Evolutionary conservation across 805 yeast genomes (phyloP).

Genomic region (Candida peoriensis): DNA sequence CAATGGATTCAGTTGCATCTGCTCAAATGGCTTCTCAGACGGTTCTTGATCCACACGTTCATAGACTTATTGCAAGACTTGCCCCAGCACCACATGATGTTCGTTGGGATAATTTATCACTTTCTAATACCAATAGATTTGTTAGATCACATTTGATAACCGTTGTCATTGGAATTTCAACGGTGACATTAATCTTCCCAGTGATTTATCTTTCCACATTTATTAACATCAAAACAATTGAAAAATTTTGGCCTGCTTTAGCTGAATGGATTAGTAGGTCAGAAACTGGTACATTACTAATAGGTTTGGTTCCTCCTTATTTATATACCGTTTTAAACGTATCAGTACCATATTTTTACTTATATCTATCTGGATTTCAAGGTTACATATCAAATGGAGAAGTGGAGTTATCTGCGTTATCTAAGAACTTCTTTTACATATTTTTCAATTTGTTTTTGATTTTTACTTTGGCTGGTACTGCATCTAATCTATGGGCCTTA

Average conservation of each 20-base stretch:
- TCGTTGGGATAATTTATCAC: slow-evolving; percentile 85
- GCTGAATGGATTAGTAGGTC: slow-evolving; percentile 72
- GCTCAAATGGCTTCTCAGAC: slow-evolving; percentile 98
- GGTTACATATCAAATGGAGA: slow-evolving; percentile 91
- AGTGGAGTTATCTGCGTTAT: slow-evolving; percentile 83
- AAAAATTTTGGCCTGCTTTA: slow-evolving; percentile 75
- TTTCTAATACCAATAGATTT: slow-evolving; percentile 69
- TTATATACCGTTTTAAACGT: slow-evolving; percentile 81
- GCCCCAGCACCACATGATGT: slow-evolving; percentile 98
- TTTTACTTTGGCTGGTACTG: slow-evolving; percentile 91
- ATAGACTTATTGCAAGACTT: slow-evolving; percentile 70
- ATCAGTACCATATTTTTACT: slow-evolving; percentile 79
- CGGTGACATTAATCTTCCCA: slow-evolving; percentile 74
- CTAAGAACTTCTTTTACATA: slow-evolving; percentile 90
- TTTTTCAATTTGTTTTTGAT: slow-evolving; percentile 92
- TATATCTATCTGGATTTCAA: slow-evolving; percentile 76
- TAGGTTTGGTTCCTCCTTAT: slow-evolving; percentile 83
- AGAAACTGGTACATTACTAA: slow-evolving; percentile 55
- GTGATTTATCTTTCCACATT: slow-evolving; percentile 82
- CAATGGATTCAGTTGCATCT: slow-evolving; percentile 91
- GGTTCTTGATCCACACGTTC: slow-evolving; percentile 83
- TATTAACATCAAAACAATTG: slow-evolving; percentile 71
- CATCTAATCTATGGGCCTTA: slow-evolving; percentile 72
- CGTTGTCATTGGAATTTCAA: slow-evolving; percentile 57
- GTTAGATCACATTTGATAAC: slow-evolving; percentile 62